Evolutionary conservation across 768 basidiomycete species (phyloP).

Genomic region (Phanerodontia chrysosporium): DNA sequence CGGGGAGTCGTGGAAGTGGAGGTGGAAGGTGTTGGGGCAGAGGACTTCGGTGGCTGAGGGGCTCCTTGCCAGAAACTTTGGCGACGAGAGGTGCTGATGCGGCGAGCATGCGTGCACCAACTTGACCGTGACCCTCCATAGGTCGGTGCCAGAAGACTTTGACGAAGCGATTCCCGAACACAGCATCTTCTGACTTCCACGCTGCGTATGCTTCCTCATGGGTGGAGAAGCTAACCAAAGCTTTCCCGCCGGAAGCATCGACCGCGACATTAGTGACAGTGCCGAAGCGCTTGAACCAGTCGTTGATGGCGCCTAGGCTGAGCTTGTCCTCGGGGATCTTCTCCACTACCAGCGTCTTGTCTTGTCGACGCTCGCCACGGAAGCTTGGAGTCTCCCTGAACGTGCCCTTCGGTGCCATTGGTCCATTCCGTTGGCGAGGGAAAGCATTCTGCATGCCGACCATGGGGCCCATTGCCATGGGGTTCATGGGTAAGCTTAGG

Average conservation of each 20-base stretch:
- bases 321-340: slow-evolving; percentile 88
- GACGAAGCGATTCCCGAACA: slow-evolving; percentile 91
- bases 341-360: slow-evolving; percentile 87
- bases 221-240: slow-evolving; percentile 80
- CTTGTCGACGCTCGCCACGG: slow-evolving; percentile 58
- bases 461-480: slow-evolving; percentile 11
- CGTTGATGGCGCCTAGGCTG: slow-evolving; percentile 70
- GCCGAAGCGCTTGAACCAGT: slow-evolving; percentile 91
- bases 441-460: slow-evolving; percentile 10
- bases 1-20: slow-evolving; percentile 21
- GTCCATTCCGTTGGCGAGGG: slow-evolving; percentile 34
- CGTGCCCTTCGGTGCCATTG: slow-evolving; percentile 45
- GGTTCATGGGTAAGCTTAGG: slow-evolving; percentile 28
- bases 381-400: slow-evolving; percentile 67
- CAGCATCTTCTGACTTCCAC: slow-evolving; percentile 92
- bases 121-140: slow-evolving; percentile 84
- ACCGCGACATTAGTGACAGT: slow-evolving; percentile 90
- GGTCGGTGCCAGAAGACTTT: slow-evolving; percentile 95
- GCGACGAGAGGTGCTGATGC: slow-evolving; percentile 77
- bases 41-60: slow-evolving; percentile 15
- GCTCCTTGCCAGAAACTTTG: slow-evolving; percentile 45
- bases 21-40: slow-evolving; percentile 18
- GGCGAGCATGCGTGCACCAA: slow-evolving; percentile 73
- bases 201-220: slow-evolving; percentile 85
- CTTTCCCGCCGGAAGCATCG: slow-evolving; percentile 69